A percentile compares a stretch with the other conserved stretches of the same genome.
These are phyloP conservation scores for Yamadazyma laniorum DNA, from an alignment of 805 yeast species.

Conservation along the genomic window DNA sequence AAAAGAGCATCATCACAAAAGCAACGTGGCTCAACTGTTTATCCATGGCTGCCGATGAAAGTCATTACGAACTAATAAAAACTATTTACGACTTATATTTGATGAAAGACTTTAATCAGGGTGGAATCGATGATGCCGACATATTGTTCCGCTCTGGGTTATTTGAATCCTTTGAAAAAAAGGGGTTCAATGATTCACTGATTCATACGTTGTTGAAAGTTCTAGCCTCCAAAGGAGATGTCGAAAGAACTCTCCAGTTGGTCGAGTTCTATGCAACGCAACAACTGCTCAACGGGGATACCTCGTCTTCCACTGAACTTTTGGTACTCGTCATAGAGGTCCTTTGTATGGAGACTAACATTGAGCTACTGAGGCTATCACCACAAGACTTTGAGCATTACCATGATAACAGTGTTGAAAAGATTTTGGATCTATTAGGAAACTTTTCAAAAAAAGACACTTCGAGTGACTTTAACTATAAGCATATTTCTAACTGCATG, in stretches of 20 bases:
- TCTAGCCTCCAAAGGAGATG: slow-evolving; percentile 37
- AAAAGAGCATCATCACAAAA: slow-evolving; percentile 1
- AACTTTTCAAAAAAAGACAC: slow-evolving; percentile 20
- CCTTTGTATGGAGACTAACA: slow-evolving; percentile 25
- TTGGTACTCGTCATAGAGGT: slow-evolving; percentile 33
- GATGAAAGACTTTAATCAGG: slow-evolving; percentile 26
- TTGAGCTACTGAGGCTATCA: slow-evolving; percentile 4
- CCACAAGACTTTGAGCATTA: slow-evolving; percentile 8
- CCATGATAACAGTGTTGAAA: slow-evolving; percentile 25
- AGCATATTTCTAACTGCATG: slow-evolving; percentile 30
- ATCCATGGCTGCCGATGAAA: slow-evolving; percentile 21
- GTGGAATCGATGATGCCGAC: slow-evolving; percentile 22
- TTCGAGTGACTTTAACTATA: slow-evolving; percentile 17
- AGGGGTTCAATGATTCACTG: slow-evolving; percentile 22
- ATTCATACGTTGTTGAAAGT: slow-evolving; percentile 28
- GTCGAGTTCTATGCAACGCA: slow-evolving; percentile 37
- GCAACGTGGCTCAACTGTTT: slow-evolving; percentile 24
- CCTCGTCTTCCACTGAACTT: slow-evolving; percentile 31
- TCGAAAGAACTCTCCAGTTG: slow-evolving; percentile 29
- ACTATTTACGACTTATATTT: slow-evolving; percentile 27
- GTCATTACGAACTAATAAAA: slow-evolving; percentile 28
- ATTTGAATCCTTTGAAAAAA: slow-evolving; percentile 6
- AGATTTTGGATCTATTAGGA: slow-evolving; percentile 32
- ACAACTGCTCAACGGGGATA: slow-evolving; percentile 29
- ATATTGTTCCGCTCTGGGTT: slow-evolving; percentile 18